Evolutionary conservation across 2,329 filamentous ascomycete genomes (phyloP), one percentile per base, ranked within the genome.

Genomic region (Colletotrichum sansevieriae): DNA sequence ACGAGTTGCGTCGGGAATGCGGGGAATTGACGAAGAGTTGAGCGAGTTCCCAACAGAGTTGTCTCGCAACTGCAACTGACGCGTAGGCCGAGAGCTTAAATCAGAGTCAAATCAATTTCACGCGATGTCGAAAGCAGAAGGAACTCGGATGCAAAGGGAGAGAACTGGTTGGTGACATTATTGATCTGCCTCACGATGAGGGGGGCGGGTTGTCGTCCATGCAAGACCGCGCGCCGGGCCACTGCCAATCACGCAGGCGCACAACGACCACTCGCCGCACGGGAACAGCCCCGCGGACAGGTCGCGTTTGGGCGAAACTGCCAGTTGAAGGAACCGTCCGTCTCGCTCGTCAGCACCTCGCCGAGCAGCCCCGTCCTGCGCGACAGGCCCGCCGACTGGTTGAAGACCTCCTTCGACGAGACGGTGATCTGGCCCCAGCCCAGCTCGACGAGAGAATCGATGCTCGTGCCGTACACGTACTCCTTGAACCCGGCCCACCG

Each of bases 401-500:
- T 76, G 68, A 88, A 85, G 3, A 88, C 74, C 46, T 87, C 82
- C 13, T 75, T 70, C 1, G 81, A 82, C 2, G 76, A 71, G 41
- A 88, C 78, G 5, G 78, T 76, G 49, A 88, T 87, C 76, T 87
- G 84, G 6, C 75, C 74, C 85, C 86, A 88, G 6, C 85, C 85
- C 43, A 79, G 75, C 41, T 79, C 75, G 12, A 84, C 75, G 37
- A 88, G 76, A 5, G 75, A 78, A 25, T 82, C 77, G 67, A 87
- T 85, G 29, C 79, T 82, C 1, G 84, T 87, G 6, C 85, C 85
- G 72, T 84, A 88, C 8, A 88, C 80, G 72, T 85, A 86, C 75
- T 88, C 86, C 43, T 77, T 79, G 77, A 88, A 87, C 0, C 84
- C 84, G 0, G 85, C 80, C 84, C 84, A 88, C 2, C 85, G 82